Base-by-base conservation (phyloP, 2,329 filamentous ascomycete genomes). In the Berkeleyomyces rouxiae region DNA sequence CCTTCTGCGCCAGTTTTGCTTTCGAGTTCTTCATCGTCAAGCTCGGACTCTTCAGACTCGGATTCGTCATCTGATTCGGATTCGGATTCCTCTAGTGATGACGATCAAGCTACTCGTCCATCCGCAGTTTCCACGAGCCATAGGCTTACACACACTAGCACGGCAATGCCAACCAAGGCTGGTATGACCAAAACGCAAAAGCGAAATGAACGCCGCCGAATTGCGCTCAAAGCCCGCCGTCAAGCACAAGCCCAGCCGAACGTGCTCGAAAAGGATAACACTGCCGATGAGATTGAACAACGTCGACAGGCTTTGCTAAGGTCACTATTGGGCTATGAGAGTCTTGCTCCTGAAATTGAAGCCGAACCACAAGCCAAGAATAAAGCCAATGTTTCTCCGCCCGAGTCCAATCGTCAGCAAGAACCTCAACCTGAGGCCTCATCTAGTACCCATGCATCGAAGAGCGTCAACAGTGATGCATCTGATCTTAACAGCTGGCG, bases 401-500 rank as follows among this genome's bases (percentile, higher is more conserved):
- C 23, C 2, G 23, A 23, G 23, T 1, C 23, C 23, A 2, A 23
- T 23, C 23, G 23, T 23, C 23, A 23, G 59, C n/a, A 53, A 64
- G 39, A 57, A 63, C 36, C 37, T 61, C 2, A 64, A 67, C 3
- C 63, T 65, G 71, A 74, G 13, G 72, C 75, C 37, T 75, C 80
- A 53, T 78, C 82, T 53, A 74, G 79, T 0, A 44, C 7, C 3
- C 39, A 31, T 59, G 40, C 42, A 16, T 33, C 16, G 9, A 4
- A 31, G 23, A 10, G 31, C n/a, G 37, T 43, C 4, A 6, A 4
- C 4, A 37, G 10, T 10, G 39, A 37, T 51, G 33, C 37, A 11
- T 46, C 13, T n/a, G 58, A 60, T 46, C 31, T 39, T 57, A 79
- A 87, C 39, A 78, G 81, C 31, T 96, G 91, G 91, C 82, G 82